Conservation (phyloP, 371 early-diverging fungal genomes). For the Mucor sp. region DNA sequence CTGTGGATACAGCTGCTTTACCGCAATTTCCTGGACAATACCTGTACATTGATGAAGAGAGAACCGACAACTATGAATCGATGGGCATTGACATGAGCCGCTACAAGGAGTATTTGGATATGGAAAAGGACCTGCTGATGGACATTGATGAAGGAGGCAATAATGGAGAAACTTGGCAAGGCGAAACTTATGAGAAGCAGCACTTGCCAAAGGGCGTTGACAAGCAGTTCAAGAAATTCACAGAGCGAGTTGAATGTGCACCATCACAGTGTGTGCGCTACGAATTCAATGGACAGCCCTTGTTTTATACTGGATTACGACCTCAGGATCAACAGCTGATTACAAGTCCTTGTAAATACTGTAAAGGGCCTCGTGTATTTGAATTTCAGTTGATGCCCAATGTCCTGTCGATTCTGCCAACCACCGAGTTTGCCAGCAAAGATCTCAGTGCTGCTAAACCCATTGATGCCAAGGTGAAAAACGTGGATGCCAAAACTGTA, state of each 20-base stretch:
- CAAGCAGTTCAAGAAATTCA: slow-evolving; percentile 80
- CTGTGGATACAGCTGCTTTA: slow-evolving; percentile 16
- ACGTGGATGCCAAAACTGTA: slow-evolving; percentile 30
- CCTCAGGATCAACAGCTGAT: slow-evolving; percentile 33
- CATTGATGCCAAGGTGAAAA: slow-evolving; percentile 18
- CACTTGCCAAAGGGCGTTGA: slow-evolving; percentile 73
- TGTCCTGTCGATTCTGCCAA: slow-evolving; percentile 68
- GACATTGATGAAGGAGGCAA: slow-evolving; percentile 35
- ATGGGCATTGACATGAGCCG: slow-evolving; percentile 42
- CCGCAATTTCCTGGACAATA: slow-evolving; percentile 64
- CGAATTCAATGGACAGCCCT: slow-evolving; percentile 70
- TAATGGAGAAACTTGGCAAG: slow-evolving; percentile 65
- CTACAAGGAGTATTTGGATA: slow-evolving; percentile 55
- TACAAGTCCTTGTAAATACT: slow-evolving; percentile 68
- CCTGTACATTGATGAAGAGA: slow-evolving; percentile 66
- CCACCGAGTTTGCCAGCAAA: slow-evolving; percentile 36
- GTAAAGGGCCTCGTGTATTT: slow-evolving; percentile 78
- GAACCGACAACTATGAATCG: slow-evolving; percentile 27
- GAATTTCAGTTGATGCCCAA: slow-evolving; percentile 95
- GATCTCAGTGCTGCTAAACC: slow-evolving; percentile 24
- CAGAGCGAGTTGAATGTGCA: slow-evolving; percentile 66
- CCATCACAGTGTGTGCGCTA: slow-evolving; percentile 90
- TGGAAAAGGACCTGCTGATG: slow-evolving; percentile 39
- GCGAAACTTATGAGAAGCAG: slow-evolving; percentile 83
- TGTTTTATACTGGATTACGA: slow-evolving; percentile 53